Evolutionary conservation across 169 alveolate genomes (phyloP), one percentile per base, ranked within the genome.

Genomic region (Babesia gibsoni): DNA sequence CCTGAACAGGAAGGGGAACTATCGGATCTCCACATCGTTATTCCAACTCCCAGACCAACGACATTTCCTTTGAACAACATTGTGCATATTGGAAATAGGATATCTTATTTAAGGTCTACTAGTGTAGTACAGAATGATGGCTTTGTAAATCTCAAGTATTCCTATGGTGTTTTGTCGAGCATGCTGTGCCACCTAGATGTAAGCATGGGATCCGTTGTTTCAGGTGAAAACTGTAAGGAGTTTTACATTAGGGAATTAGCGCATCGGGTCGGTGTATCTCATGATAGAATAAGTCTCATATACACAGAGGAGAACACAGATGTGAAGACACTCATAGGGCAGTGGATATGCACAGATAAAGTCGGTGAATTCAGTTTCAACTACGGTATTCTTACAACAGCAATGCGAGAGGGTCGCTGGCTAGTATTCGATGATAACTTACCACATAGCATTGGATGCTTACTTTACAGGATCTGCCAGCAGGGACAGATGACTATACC

Each of bases 251-350:
- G 64, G 5, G 72, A 50, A 30, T 58, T 77, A n/a, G 70, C 82
- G 16, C 32, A 23, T n/a, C 50, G 80, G 12, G 41, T 77, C 10
- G 81, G 86, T 8, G 27, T 77, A 16, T 4, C 57, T 8, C 46
- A n/a, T 7, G 69, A 65, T 37, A 10, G 22, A 22, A 49, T 77
- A 1, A 56, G 53, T 22, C 67, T 50, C 46, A 66, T 91, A 3
- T 90, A 91, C 64, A 57, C 89, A 30, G 95, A 91, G 64, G 93
- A 90, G 35, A 68, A 77, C 30, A 75, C 91, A 4, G 95, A 91
- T 48, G 80, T 89, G 36, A 84, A 89, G 64, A 43, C 93, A 5
- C 70, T 91, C 49, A 42, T 91, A 29, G 93, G 95, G 10, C 49
- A 82, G 36, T 91, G 95, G 95, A 72, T 84, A 50, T 67, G 86